Conservation (phyloP, 805 yeast species). For the Lipomyces starkeyi region DNA sequence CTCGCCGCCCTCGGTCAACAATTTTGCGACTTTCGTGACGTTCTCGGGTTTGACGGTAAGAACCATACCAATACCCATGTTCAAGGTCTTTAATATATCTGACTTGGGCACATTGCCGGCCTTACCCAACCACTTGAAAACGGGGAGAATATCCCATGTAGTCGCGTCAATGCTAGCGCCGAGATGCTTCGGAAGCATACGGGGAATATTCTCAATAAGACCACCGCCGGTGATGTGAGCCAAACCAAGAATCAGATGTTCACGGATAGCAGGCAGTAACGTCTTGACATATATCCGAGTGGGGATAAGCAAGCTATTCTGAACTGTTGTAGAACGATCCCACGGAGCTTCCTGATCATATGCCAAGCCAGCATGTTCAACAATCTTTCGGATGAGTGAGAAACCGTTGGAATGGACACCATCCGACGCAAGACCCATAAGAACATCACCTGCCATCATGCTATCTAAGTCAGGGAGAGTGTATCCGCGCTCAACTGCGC, state of each 20-base stretch:
- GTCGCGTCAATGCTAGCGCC: constrained; percentile 81
- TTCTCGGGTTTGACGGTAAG: constrained; percentile 75
- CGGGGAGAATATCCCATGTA: constrained; percentile 83
- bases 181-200: constrained; percentile 82
- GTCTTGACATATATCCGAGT: constrained; percentile 95
- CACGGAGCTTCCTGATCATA: constrained; percentile 87
- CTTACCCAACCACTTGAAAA: constrained; percentile 92
- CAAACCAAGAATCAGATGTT: constrained; percentile 77
- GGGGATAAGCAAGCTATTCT: constrained; percentile 85
- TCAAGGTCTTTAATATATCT: constrained; percentile 89
- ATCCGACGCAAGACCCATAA: constrained; percentile 85
- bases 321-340: constrained; percentile 71
- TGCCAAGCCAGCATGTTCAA: constrained; percentile 73
- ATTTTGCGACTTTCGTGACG: constrained; percentile 60
- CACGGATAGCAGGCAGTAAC: constrained; percentile 71
- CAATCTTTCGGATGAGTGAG: constrained; percentile 89
- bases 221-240: constrained; percentile 99
- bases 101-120: constrained; percentile 86
- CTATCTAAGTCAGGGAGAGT: constrained; percentile 72
- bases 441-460: constrained; percentile 79
- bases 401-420: constrained; percentile 98
- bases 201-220: constrained; percentile 91
- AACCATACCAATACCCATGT: constrained; percentile 97
- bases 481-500: constrained; percentile 81
- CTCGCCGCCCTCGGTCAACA: constrained; percentile 72